Evolutionary conservation across 192 early-diverging fungal species (phyloP).

Genomic region (Gryganskiella cystojenkinii): DNA sequence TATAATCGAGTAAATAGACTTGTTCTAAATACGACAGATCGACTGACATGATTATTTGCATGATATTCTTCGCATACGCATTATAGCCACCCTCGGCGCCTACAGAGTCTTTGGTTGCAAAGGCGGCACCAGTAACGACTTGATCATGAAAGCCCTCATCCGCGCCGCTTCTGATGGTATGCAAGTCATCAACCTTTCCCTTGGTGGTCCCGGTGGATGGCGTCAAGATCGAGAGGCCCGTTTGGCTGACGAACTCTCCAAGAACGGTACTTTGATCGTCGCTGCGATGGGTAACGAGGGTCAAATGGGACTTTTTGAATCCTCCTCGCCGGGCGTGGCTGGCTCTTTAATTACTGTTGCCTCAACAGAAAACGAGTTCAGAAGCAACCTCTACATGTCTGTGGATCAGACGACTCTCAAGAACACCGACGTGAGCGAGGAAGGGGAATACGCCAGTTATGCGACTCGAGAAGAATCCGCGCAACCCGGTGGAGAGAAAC

Average conservation of each 20-base stretch:
- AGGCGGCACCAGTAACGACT: conserved; percentile 71
- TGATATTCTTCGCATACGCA: not conserved
- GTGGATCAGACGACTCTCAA: conserved; percentile 14
- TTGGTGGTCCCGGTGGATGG: conserved; percentile 76
- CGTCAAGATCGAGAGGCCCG: conserved; percentile 68
- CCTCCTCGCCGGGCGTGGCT: conserved; percentile 69
- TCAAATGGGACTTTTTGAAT: conserved; percentile 67
- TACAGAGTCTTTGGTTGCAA: conserved; percentile 89
- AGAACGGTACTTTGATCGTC: conserved; percentile 61
- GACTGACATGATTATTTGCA: not conserved
- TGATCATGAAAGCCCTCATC: conserved; percentile 83
- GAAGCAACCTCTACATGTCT: conserved; percentile 45
- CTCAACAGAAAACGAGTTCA: conserved; percentile 57
- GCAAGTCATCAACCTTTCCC: conserved; percentile 87
- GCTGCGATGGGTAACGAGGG: conserved; percentile 77
- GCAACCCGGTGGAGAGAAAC: conserved; percentile 33
- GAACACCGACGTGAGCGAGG: not conserved
- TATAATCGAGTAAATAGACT: no score
- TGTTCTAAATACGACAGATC: no score
- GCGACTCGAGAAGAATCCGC: not conserved
- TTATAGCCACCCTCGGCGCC: conserved; percentile 69
- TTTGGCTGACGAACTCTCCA: conserved; percentile 63
- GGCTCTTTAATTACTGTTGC: conserved; percentile 67
- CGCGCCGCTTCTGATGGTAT: conserved; percentile 74
- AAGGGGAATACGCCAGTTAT: not conserved